Conservation (phyloP, 2,329 filamentous ascomycete genomes). For the Canariomyces notabilis region DNA sequence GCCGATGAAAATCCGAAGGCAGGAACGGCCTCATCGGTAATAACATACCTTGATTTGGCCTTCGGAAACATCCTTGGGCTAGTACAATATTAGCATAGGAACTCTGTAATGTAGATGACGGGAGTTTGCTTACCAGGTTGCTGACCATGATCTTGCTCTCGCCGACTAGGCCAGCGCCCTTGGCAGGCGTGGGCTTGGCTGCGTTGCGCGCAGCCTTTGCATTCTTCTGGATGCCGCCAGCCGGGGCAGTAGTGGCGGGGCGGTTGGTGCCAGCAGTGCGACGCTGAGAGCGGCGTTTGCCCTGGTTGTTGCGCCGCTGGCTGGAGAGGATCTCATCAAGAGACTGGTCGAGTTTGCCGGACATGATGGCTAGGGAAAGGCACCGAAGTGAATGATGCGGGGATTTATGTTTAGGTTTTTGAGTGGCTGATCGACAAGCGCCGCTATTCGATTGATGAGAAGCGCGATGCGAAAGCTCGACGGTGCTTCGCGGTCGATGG, state of each 20-base stretch:
- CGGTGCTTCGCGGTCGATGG: slow-evolving; percentile 7
- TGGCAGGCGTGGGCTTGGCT: slow-evolving; percentile 60
- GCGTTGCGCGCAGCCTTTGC: slow-evolving; percentile 55
- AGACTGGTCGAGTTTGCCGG: slow-evolving; percentile 92
- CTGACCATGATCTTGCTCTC: slow-evolving; percentile 98
- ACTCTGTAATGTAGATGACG: background rate
- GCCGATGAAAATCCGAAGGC: slow-evolving; percentile 69
- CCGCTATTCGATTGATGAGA: background rate
- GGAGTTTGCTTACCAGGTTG: slow-evolving; percentile 71
- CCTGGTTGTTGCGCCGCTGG: slow-evolving; percentile 53
- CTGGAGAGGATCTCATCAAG: slow-evolving; percentile 95
- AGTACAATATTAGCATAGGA: slow-evolving; percentile 40
- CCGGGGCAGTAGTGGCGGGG: slow-evolving; percentile 59
- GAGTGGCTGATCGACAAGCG: background rate
- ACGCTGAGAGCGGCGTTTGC: slow-evolving; percentile 46
- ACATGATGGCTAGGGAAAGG: slow-evolving; percentile 52
- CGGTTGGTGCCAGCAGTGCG: slow-evolving; percentile 44
- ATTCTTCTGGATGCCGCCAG: slow-evolving; percentile 82
- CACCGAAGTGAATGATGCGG: slow-evolving; percentile 3
- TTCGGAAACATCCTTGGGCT: slow-evolving; percentile 97
- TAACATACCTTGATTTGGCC: slow-evolving; percentile 99
- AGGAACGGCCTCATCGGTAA: slow-evolving; percentile 74
- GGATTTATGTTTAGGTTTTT: background rate
- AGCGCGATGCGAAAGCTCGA: slow-evolving; percentile 3
- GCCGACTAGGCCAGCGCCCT: slow-evolving; percentile 54